Evolutionary conservation across 1,139 yeast species (phyloP).

Genomic region (Pichia inconspicua): DNA sequence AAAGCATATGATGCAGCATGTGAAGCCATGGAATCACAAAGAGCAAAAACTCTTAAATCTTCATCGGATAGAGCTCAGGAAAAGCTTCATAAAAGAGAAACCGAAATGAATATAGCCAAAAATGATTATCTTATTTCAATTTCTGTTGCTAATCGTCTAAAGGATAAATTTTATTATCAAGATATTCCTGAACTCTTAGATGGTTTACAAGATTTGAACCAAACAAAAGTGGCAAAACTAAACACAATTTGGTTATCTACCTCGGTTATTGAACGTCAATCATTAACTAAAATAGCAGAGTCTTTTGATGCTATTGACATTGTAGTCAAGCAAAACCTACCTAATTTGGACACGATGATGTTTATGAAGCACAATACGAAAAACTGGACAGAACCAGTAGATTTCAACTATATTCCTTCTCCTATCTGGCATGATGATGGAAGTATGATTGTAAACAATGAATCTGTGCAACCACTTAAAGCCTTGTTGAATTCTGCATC

Average conservation of each 20-base stretch:
- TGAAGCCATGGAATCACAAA: constrained; percentile 68
- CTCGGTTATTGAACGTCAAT: constrained; percentile 51
- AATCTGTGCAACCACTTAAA: constrained; percentile 61
- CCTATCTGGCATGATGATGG: constrained; percentile 98
- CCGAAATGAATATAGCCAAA: constrained; percentile 80
- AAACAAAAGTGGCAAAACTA: constrained; percentile 62
- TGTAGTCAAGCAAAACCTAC: constrained; percentile 64
- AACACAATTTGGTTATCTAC: constrained; percentile 68
- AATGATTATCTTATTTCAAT: constrained; percentile 76
- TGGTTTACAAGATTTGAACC: constrained; percentile 77
- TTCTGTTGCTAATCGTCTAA: constrained; percentile 78
- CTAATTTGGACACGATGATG: constrained; percentile 79
- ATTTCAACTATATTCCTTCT: constrained; percentile 78
- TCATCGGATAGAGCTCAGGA: constrained; percentile 50
- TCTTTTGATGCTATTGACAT: constrained; percentile 46
- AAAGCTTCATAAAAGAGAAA: constrained; percentile 54
- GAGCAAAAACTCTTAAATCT: constrained; percentile 61
- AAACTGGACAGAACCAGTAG: constrained; percentile 79
- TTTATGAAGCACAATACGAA: constrained; percentile 77
- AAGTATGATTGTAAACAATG: constrained; percentile 47
- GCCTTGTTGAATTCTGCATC: constrained; percentile 47
- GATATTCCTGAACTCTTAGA: constrained; percentile 90
- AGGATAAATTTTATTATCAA: constrained; percentile 88
- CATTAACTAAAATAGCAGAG: constrained; percentile 45
- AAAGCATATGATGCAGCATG: constrained; percentile 73